A percentile compares a stretch with the other conserved stretches of the same genome.
These are phyloP conservation scores for Puccinia coronata DNA, from an alignment of 1,284 basidiomycete species.

Conservation along the genomic window DNA sequence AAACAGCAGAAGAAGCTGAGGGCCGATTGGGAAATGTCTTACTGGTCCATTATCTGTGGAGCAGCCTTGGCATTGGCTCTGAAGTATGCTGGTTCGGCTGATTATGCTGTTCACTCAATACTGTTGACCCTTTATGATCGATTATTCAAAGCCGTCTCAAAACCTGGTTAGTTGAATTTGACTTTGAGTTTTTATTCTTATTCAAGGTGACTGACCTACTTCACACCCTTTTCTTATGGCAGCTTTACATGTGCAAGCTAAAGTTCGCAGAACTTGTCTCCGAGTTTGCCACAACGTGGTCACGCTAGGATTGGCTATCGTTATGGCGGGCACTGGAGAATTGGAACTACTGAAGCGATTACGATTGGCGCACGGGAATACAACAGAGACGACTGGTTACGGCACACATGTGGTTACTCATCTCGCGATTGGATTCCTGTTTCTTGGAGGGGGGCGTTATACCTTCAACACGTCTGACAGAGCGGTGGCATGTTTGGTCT, in stretches of 20 bases:
- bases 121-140: conserved; percentile 78
- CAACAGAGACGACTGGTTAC: conserved; percentile 75
- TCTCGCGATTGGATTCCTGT: conserved; percentile 86
- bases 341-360: conserved; percentile 84
- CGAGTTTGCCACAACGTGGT: conserved; percentile 84
- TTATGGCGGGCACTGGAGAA: conserved; percentile 96
- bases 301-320: conserved; percentile 78
- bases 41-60: conserved; percentile 84
- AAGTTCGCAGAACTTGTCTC: conserved; percentile 78
- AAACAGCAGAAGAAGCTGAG: conserved; percentile 65
- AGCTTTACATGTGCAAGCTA: conserved; percentile 49
- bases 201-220: conserved; percentile 64
- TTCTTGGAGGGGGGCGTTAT: conserved; percentile 88
- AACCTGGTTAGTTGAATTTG: conserved; percentile 58
- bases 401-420: conserved; percentile 88
- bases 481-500: conserved; percentile 83
- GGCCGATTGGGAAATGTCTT: conserved; percentile 73
- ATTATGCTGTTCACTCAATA: conserved; percentile 78
- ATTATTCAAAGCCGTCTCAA: conserved; percentile 64
- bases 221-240: not conserved
- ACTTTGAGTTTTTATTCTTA: conserved; percentile 52
- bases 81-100: conserved; percentile 88
- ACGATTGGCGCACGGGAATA: conserved; percentile 86
- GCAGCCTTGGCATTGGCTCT: conserved; percentile 87
- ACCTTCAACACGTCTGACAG: conserved; percentile 89